Conservation (phyloP, 148 eudicot genomes). For the Heliamphora exappendiculata region DNA sequence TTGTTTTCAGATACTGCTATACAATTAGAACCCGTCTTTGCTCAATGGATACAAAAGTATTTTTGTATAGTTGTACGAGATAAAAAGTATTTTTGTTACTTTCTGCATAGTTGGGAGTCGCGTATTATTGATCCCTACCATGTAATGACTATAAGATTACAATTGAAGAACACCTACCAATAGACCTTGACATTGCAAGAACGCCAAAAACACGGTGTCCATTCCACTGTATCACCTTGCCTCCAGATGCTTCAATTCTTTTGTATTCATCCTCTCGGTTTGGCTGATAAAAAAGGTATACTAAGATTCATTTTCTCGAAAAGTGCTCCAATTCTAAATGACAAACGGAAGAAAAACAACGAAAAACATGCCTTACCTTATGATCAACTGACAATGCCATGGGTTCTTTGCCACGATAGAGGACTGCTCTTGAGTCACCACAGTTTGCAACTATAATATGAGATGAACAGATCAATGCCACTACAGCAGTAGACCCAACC, state of each 20-base stretch:
- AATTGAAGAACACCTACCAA: conserved; percentile 33
- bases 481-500: conserved; percentile 73
- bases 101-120: too few species aligned
- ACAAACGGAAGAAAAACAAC: neutral
- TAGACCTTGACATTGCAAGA: conserved; percentile 73
- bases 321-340: neutral
- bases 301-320: neutral
- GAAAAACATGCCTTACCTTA: conserved; percentile 31
- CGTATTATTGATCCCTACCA: too few species aligned
- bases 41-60: too few species aligned
- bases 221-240: conserved; percentile 66
- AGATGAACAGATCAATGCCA: conserved; percentile 48
- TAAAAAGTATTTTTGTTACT: too few species aligned
- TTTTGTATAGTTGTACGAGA: too few species aligned
- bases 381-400: conserved; percentile 55
- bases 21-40: too few species aligned
- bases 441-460: conserved; percentile 65
- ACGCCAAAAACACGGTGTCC: conserved; percentile 69
- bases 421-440: conserved; percentile 77
- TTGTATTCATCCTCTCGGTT: conserved; percentile 61
- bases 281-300: conserved; percentile 31
- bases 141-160: neutral
- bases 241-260: conserved; percentile 67
- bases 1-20: too few species aligned
- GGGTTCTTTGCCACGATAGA: conserved; percentile 63